Base-by-base conservation (phyloP, 192 early-diverging fungal genomes). In the Thoreauomyces humboldtii region DNA sequence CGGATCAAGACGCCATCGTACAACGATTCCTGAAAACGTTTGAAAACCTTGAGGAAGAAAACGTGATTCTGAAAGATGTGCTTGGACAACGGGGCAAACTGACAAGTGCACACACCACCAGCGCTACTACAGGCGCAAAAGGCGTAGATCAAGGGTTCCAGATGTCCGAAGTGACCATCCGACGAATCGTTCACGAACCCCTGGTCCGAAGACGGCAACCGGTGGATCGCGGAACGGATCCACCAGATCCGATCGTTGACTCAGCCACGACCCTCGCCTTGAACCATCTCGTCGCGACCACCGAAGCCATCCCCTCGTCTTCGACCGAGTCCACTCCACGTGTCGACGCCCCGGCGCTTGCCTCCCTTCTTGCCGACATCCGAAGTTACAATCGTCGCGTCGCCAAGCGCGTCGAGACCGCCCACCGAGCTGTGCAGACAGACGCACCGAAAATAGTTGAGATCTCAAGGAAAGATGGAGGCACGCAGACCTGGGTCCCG, bases 11-110 rank as follows among this genome's bases (percentile, higher is more conserved):
- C 15, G 24, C 24, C 0, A 14, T 51, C 0, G 52, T 76, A 21
- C 27, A 27, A 7, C 7, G 21, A 14, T 59, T 67, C 41, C 22
- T 56, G 14, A 50, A 71, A 28, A 31, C 72, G 25, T 76, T 72
- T 57, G 35, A 63, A 34, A 17, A 42, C n/a, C 43, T 72, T 12
- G 74, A 76, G 45, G 74, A 76, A 48, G 54, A 76, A 42, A 68
- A 61, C 17, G 17, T 62, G 14, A 61, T 76, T 24, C 56, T 76
- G 25, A 67, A 63, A 42, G 74, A 76, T 37, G 45, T 76, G 4
- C 53, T 76, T 17, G 29, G 42, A 6, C 69, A 72, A 37, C 52
- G 31, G 31, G 9, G n/a, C 34, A 37, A n/a, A n/a, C n/a, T n/a
- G n/a, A n/a, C n/a, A n/a, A n/a, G n/a, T n/a, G n/a, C n/a, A n/a